Conservation (phyloP, 352 stramenopile genomes). For the Pythium sp. region DNA sequence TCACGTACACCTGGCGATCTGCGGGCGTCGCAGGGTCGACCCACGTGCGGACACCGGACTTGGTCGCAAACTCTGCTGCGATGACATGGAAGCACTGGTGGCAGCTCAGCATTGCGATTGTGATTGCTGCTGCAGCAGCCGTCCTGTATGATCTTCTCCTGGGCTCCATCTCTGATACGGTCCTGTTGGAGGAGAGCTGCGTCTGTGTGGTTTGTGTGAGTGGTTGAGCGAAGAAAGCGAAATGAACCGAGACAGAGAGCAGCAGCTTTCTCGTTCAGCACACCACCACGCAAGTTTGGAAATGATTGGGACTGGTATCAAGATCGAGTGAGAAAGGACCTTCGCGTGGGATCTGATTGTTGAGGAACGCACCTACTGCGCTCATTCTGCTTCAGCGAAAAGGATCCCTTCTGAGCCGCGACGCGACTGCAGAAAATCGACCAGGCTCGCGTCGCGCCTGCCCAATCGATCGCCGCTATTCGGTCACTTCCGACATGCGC, state of each 20-base stretch:
- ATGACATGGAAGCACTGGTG: neutral
- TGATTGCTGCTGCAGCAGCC: neutral
- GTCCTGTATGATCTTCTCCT: neutral
- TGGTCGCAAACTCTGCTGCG: constrained; percentile 6
- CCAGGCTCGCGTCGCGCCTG: neutral
- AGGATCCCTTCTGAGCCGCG: neutral
- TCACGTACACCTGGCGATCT: constrained; percentile 30
- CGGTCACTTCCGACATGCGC: too few species aligned
- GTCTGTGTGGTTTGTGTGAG: too few species aligned
- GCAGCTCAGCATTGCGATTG: neutral
- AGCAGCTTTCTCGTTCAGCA: too few species aligned
- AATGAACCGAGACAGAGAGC: too few species aligned
- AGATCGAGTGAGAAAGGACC: too few species aligned
- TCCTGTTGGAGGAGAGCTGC: too few species aligned
- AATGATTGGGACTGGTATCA: too few species aligned
- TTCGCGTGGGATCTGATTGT: neutral
- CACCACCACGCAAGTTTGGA: too few species aligned
- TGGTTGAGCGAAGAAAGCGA: too few species aligned
- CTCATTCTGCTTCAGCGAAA: neutral
- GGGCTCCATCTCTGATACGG: neutral
- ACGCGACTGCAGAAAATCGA: neutral
- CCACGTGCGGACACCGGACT: constrained; percentile 44
- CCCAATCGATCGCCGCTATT: neutral
- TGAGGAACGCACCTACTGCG: neutral
- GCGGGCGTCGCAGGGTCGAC: constrained; percentile 44